These are phyloP conservation scores for Nitzschia sp. DNA, from an alignment of 108 stramenopile genomes.

Conservation along the genomic window DNA sequence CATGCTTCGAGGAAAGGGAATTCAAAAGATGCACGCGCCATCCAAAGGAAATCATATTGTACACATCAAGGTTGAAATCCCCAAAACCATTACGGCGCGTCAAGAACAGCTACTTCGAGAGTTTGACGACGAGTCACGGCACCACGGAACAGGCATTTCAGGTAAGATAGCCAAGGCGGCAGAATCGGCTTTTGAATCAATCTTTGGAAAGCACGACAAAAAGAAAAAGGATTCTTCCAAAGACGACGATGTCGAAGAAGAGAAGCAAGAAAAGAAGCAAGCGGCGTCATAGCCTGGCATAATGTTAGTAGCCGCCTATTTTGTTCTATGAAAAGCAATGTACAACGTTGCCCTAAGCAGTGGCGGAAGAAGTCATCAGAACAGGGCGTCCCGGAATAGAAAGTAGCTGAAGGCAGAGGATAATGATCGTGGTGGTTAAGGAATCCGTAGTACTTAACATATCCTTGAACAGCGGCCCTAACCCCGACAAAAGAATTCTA, in stretches of 20 bases:
- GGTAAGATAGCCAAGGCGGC: conserved; percentile 72
- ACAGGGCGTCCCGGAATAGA: too few species aligned
- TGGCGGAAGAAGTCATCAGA: too few species aligned
- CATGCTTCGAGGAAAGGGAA: conserved; percentile 92
- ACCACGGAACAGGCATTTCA: conserved; percentile 58
- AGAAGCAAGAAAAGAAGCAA: conserved; percentile 18
- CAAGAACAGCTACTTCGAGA: conserved; percentile 94
- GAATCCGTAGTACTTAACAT: too few species aligned
- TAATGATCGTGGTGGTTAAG: too few species aligned
- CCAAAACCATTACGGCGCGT: conserved; percentile 80
- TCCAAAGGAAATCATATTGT: conserved; percentile 93
- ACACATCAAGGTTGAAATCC: conserved; percentile 90
- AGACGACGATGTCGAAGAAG: conserved; percentile 14
- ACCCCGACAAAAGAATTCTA: too few species aligned
- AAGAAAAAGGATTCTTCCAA: conserved; percentile 15
- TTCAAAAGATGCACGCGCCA: conserved; percentile 64
- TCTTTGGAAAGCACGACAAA: conserved; percentile 57
- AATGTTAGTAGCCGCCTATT: too few species aligned
- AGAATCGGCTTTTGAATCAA: conserved; percentile 65
- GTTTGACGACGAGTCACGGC: conserved; percentile 84
- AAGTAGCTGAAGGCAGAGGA: too few species aligned
- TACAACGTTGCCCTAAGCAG: too few species aligned
- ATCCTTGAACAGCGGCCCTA: too few species aligned
- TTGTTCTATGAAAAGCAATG: too few species aligned
- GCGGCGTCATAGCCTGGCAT: conserved; percentile 16